Base-by-base conservation (phyloP, 208 protist species). In the Acanthamoeba pearcei region DNA sequence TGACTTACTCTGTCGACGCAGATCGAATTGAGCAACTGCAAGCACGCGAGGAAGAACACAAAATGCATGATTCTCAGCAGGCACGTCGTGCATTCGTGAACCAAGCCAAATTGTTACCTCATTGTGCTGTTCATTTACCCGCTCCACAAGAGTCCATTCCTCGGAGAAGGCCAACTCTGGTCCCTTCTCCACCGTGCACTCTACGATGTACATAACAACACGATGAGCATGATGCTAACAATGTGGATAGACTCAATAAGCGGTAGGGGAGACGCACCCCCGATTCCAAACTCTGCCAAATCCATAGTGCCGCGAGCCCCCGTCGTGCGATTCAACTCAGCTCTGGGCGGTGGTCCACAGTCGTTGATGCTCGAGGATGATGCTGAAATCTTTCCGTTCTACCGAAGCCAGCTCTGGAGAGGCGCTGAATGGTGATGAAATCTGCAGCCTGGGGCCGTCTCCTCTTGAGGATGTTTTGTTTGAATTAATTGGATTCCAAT, bases 11-110 rank as follows among this genome's bases (percentile, higher is more conserved):
- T 60, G 29, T 94, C 91, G 32, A 94, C n/a, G 53, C 91, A 94
- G 42, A 94, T 94, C 35, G 91, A 94, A 68, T 94, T 94, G 72
- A 94, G 74, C 32, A 94, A 53, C 91, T 94, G 32, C 62, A 80
- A 5, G 32, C 10, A 55, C 19, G 35, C 10, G 9, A 90, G 53
- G 57, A 42, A 72, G 85, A 72, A 68, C 19, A 68, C 19, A 9
- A 22, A 68, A 68, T 68, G 62, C 19, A n/a, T 68, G 3, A 68
- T 29, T 68, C 27, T 22, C 2, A 68, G 62, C 9, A n/a, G 22
- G 55, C 55, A 49, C 42, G 42, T 49, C 55, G 19, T 60, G 55
- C 5, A 0, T 35, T 10, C 6, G 86, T 46, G 86, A 35, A 53
- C 55, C 55, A 72, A 53, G 22, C 4, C n/a, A 22, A 46, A 17